phyloP scores from a whole-genome alignment of 805 yeast genomes.

The Wickerhamomyces pijperi region DNA sequence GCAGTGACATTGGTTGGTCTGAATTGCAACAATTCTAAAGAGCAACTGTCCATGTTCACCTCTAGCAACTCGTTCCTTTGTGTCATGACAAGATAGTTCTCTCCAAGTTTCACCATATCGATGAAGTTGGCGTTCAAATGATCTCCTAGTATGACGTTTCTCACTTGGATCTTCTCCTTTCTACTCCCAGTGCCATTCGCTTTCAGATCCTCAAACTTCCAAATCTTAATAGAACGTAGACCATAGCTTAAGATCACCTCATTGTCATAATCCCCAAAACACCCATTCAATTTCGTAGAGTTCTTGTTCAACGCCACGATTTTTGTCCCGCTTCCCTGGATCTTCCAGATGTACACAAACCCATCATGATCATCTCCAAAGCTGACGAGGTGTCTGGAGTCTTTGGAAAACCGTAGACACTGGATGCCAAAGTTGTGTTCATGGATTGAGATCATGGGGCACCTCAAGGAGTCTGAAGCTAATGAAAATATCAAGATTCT shows the following conservation, averaged over 20 bases:
- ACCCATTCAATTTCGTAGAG: conserved; percentile 42
- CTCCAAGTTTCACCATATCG: conserved; percentile 11
- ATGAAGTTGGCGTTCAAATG: conserved; percentile 40
- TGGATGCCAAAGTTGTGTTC: conserved; percentile 62
- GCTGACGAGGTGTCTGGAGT: conserved; percentile 44
- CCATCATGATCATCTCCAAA: conserved; percentile 66
- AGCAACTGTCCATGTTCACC: conserved; percentile 8
- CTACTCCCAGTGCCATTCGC: not conserved
- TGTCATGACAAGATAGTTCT: conserved; percentile 15
- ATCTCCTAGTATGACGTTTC: conserved; percentile 45
- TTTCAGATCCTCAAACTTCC: conserved; percentile 44
- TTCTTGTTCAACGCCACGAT: conserved; percentile 49
- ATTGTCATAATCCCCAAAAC: conserved; percentile 40
- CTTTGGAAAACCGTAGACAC: conserved; percentile 43
- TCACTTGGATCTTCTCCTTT: conserved; percentile 35
- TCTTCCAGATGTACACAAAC: conserved; percentile 49
- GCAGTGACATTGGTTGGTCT: not conserved
- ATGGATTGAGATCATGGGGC: conserved; percentile 41
- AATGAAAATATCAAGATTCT: conserved; percentile 49
- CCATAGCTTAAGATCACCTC: conserved; percentile 42
- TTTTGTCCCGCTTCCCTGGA: conserved; percentile 20
- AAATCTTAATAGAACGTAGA: conserved; percentile 46
- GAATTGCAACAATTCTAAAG: conserved; percentile 8
- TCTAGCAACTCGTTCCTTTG: conserved; percentile 17
- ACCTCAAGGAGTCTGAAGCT: conserved; percentile 32